Conservation (phyloP, 2,329 filamentous ascomycete species). For the Neonectria magnoliae region DNA sequence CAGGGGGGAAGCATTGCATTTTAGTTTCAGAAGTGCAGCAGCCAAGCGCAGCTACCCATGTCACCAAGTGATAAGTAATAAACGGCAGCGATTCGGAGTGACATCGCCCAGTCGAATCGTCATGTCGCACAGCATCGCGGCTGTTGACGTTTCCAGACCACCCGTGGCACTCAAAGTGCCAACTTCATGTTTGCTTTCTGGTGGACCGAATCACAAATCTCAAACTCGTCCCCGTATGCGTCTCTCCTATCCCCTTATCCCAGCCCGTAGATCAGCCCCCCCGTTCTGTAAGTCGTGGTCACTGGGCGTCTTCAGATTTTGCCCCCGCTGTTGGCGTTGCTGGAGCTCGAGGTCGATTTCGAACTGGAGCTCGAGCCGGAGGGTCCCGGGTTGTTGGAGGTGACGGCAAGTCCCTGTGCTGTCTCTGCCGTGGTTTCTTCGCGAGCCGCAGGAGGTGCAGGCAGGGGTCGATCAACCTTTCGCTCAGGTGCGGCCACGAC, state of each 20-base stretch:
- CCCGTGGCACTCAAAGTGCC: background rate
- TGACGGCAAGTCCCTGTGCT: background rate
- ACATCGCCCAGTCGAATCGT: background rate
- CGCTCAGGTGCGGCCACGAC: background rate
- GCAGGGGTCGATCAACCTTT: background rate
- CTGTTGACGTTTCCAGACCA: background rate
- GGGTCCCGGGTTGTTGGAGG: background rate
- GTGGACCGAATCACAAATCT: background rate
- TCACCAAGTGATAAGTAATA: background rate
- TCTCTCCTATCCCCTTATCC: background rate
- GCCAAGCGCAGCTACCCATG: constrained; percentile 11
- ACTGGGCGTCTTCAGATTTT: background rate
- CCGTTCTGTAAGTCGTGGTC: background rate
- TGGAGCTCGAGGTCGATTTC: background rate
- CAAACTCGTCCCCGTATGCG: background rate
- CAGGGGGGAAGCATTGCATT: constrained; percentile 3
- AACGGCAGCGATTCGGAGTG: background rate
- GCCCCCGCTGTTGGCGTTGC: background rate
- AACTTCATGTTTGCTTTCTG: background rate
- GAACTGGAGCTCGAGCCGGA: constrained; percentile 1
- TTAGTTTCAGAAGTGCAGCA: constrained; percentile 12
- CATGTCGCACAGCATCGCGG: background rate
- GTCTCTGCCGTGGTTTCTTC: background rate
- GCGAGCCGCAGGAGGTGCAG: background rate
- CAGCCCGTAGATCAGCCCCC: background rate